Evolutionary conservation across 1,284 basidiomycete genomes (phyloP).

Genomic region (Cystobasidium slooffiae): DNA sequence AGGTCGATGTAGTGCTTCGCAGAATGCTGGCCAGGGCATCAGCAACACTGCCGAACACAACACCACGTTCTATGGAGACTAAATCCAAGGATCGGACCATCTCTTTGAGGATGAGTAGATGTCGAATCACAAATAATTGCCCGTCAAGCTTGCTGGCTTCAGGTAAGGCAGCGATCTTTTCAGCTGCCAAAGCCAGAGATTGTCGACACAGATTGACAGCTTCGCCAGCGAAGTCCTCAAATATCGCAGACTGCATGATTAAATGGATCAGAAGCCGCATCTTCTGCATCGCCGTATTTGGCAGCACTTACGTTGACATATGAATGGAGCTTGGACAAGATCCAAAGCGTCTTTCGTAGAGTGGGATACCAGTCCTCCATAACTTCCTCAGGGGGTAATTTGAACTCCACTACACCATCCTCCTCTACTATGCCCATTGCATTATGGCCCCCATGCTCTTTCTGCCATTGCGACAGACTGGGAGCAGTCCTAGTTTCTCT

Average conservation of each 20-base stretch:
- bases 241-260: conserved; percentile 73
- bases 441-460: conserved; percentile 44
- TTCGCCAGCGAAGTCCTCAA: conserved; percentile 91
- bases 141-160: conserved; percentile 66
- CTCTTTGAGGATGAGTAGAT: conserved; percentile 89
- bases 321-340: conserved; percentile 81
- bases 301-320: conserved; percentile 75
- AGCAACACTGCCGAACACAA: conserved; percentile 50
- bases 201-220: conserved; percentile 78
- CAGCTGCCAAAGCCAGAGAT: conserved; percentile 73
- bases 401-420: conserved; percentile 64
- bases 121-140: conserved; percentile 80
- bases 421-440: conserved; percentile 53
- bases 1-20: conserved; percentile 46
- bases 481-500: background rate
- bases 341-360: conserved; percentile 79
- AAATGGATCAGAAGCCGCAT: background rate
- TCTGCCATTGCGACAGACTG: conserved; percentile 27
- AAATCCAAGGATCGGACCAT: conserved; percentile 76
- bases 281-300: background rate
- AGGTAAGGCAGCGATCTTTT: conserved; percentile 65
- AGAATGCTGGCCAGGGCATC: conserved; percentile 51
- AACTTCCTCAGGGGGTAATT: conserved; percentile 70
- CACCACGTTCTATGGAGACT: conserved; percentile 57
- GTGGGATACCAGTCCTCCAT: conserved; percentile 89